phyloP scores from a whole-genome alignment of 1,284 basidiomycete genomes.

The Fistulina hepatica region DNA sequence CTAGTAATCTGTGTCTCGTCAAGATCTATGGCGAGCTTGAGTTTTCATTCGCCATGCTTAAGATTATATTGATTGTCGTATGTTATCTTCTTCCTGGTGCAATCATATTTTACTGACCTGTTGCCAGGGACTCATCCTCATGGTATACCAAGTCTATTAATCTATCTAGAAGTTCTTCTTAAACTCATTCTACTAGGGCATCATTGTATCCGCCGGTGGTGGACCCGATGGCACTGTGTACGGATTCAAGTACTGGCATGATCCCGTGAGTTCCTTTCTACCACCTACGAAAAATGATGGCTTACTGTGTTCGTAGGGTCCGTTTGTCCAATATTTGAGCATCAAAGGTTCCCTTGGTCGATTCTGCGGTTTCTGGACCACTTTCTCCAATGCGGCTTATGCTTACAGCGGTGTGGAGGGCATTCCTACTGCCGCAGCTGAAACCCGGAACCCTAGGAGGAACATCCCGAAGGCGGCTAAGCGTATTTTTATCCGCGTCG shows the following conservation, averaged over 20 bases:
- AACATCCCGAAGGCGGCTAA: constrained; percentile 32
- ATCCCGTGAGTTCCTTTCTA: constrained; percentile 10
- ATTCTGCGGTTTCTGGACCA: constrained; percentile 16
- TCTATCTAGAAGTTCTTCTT: constrained; percentile 19
- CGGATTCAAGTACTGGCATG: constrained; percentile 19
- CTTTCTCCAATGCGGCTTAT: constrained; percentile 14
- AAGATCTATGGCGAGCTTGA: constrained; percentile 9
- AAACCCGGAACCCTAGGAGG: constrained; percentile 22
- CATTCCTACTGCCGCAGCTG: constrained; percentile 34
- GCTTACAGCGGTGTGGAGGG: constrained; percentile 14
- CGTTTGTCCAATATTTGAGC: constrained; percentile 10
- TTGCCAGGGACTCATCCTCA: constrained; percentile 6
- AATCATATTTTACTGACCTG: constrained; percentile 2
- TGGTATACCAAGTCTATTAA: constrained; percentile 9
- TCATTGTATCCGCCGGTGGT: constrained; percentile 20
- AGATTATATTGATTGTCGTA: constrained; percentile 10
- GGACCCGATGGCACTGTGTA: too few relatives aligned
- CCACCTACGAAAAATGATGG: background rate
- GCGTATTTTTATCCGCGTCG: constrained; percentile 39
- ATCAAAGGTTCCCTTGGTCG: constrained; percentile 14
- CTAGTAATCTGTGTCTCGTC: constrained; percentile 4
- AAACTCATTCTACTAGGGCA: constrained; percentile 16
- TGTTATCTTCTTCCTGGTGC: constrained; percentile 10
- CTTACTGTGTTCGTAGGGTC: constrained; percentile 2
- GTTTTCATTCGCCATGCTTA: constrained; percentile 12